Evolutionary conservation across 148 eudicot species (phyloP).

Genomic region (Rhododendron mucronatum): DNA sequence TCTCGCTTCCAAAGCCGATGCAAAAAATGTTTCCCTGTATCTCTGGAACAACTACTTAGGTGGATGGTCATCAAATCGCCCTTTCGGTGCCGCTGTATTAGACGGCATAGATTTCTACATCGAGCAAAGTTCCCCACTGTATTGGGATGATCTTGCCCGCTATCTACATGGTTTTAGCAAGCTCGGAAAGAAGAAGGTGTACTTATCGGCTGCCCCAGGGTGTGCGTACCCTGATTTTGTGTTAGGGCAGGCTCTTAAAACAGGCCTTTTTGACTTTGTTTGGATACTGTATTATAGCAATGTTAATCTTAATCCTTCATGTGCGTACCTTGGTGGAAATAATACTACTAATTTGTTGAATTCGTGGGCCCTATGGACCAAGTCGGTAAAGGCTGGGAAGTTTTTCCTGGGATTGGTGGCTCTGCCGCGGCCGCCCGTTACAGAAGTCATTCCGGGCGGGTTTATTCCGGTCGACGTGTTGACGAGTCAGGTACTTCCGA

Average conservation of each 20-base stretch:
- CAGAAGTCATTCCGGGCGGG: constrained; percentile 63
- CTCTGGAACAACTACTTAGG: constrained; percentile 58
- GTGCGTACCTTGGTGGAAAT: constrained; percentile 48
- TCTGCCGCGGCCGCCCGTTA: background rate
- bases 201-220: constrained; percentile 78
- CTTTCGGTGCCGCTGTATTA: constrained; percentile 50
- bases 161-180: constrained; percentile 18
- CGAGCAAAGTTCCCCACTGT: constrained; percentile 29
- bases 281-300: constrained; percentile 93
- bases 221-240: constrained; percentile 67
- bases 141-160: constrained; percentile 40
- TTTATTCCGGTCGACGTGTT: constrained; percentile 50
- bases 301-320: constrained; percentile 34
- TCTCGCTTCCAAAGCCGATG: constrained; percentile 42
- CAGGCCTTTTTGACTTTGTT: constrained; percentile 66
- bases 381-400: constrained; percentile 25
- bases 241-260: constrained; percentile 48
- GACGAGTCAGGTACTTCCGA: constrained; percentile 46
- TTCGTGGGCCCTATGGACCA: constrained; percentile 62
- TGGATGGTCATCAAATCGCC: constrained; percentile 38
- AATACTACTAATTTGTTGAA: constrained; percentile 31
- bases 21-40: constrained; percentile 30
- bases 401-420: constrained; percentile 35
- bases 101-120: constrained; percentile 73
- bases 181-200: constrained; percentile 28